Evolutionary conservation across 1,284 basidiomycete species (phyloP).

Genomic region (Bjerkandera adusta): DNA sequence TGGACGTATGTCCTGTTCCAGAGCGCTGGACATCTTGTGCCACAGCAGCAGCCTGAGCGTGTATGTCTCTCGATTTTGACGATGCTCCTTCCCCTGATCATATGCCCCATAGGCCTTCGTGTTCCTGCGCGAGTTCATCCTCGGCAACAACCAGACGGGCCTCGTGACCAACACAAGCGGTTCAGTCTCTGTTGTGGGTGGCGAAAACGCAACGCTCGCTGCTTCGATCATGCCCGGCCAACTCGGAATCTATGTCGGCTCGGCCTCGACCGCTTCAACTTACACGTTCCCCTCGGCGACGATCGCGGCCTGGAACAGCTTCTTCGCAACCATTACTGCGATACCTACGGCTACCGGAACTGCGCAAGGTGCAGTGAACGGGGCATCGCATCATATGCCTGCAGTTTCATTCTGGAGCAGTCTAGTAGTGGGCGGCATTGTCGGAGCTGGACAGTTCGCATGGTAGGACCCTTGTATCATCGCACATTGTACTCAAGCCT

Average conservation of each 20-base stretch:
- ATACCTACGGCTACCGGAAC: not conserved
- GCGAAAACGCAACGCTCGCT: constrained; percentile 17
- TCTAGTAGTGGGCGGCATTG: too few relatives aligned
- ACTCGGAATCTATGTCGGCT: constrained; percentile 21
- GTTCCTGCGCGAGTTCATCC: constrained; percentile 29
- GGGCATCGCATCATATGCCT: too few relatives aligned
- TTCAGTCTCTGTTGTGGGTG: constrained; percentile 14
- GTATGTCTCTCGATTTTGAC: constrained; percentile 35
- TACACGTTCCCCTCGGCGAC: constrained; percentile 34
- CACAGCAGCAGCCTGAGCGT: constrained; percentile 44
- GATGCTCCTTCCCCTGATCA: not conserved
- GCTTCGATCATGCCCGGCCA: constrained; percentile 14
- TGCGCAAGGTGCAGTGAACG: too few relatives aligned
- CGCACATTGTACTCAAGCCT: too few relatives aligned
- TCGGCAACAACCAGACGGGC: constrained; percentile 27
- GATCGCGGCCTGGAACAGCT: constrained; percentile 52
- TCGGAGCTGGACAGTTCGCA: too few relatives aligned
- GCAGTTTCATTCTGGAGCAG: too few relatives aligned
- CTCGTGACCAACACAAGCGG: constrained; percentile 17
- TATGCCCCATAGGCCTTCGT: constrained; percentile 18
- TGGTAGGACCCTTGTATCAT: too few relatives aligned
- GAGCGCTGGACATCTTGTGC: constrained; percentile 58
- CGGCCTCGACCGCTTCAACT: constrained; percentile 22
- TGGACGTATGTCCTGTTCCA: constrained; percentile 63
- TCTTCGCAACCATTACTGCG: constrained; percentile 28